phyloP scores from a whole-genome alignment of 1,139 yeast species.

The Geotrichum carabidarum region DNA sequence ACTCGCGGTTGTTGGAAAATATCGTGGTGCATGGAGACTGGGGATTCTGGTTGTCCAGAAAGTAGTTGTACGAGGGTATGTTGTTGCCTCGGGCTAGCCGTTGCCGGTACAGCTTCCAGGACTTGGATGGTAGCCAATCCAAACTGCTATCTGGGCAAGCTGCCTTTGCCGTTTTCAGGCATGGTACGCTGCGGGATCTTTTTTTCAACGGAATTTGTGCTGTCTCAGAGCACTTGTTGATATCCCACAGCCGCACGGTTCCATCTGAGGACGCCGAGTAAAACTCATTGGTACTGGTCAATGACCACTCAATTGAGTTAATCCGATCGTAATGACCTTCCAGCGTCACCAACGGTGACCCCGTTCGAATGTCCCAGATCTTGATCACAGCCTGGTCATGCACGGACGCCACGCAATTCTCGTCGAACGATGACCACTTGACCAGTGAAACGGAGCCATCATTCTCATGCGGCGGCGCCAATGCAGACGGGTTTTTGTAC shows the following conservation, averaged over 20 bases:
- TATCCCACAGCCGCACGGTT: conserved; percentile 67
- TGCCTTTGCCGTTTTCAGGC: not conserved
- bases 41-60: conserved; percentile 26
- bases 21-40: conserved; percentile 28
- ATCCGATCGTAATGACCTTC: conserved; percentile 55
- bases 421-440: conserved; percentile 60
- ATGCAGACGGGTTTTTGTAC: conserved; percentile 38
- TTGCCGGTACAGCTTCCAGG: conserved; percentile 34
- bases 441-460: conserved; percentile 42
- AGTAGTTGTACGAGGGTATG: conserved; percentile 30
- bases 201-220: not conserved
- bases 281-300: conserved; percentile 45
- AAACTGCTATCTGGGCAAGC: not conserved
- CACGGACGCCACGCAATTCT: conserved; percentile 60
- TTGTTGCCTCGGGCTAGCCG: conserved; percentile 32
- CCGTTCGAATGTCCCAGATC: conserved; percentile 70
- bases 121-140: conserved; percentile 32
- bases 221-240: conserved; percentile 34
- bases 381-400: conserved; percentile 56
- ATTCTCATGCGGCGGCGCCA: conserved; percentile 43
- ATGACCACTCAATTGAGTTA: conserved; percentile 59
- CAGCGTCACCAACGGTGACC: conserved; percentile 48
- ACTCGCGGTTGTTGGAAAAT: conserved; percentile 33
- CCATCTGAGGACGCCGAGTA: conserved; percentile 71
- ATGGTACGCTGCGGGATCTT: not conserved